These are phyloP conservation scores for Pezicula neosporulosa DNA, from an alignment of 2,329 filamentous ascomycete species.

Conservation along the genomic window DNA sequence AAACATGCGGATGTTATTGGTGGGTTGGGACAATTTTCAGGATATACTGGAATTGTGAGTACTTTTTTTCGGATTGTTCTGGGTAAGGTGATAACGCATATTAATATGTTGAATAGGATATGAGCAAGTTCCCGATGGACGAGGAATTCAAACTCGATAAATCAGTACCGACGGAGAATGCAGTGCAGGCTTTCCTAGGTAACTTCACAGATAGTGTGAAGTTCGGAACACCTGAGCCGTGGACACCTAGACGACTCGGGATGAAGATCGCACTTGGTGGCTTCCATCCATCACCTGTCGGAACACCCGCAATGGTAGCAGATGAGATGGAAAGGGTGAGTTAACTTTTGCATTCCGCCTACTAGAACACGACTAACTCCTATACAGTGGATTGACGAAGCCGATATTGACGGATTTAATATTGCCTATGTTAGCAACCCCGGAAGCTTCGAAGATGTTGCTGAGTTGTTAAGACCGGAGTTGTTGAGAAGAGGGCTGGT, in stretches of 20 bases:
- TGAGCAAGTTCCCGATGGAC: slow-evolving; percentile 55
- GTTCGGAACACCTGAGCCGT: slow-evolving; percentile 32
- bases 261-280: slow-evolving; percentile 66
- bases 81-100: no score
- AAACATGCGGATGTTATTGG: slow-evolving; percentile 60
- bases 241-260: slow-evolving; percentile 63
- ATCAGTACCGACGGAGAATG: slow-evolving; percentile 7
- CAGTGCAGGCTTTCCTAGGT: slow-evolving; percentile 38
- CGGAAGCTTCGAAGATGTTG: slow-evolving; percentile 62
- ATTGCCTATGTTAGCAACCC: slow-evolving; percentile 49
- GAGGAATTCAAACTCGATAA: slow-evolving; percentile 45
- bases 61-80: no score
- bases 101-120: slow-evolving; percentile 26
- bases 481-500: slow-evolving; percentile 54
- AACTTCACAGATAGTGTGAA: slow-evolving; percentile 37
- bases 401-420: slow-evolving; percentile 73
- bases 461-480: slow-evolving; percentile 62
- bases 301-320: slow-evolving; percentile 52
- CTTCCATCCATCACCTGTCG: slow-evolving; percentile 49
- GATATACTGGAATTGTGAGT: slow-evolving; percentile 61
- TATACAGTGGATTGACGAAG: slow-evolving; percentile 58
- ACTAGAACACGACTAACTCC: background rate
- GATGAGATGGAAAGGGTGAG: slow-evolving; percentile 54
- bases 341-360: background rate
- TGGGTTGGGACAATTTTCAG: slow-evolving; percentile 64